Evolutionary conservation across 108 stramenopile species (phyloP), one percentile per base, ranked within the genome.

Genomic region (Cyclotella baltica): DNA sequence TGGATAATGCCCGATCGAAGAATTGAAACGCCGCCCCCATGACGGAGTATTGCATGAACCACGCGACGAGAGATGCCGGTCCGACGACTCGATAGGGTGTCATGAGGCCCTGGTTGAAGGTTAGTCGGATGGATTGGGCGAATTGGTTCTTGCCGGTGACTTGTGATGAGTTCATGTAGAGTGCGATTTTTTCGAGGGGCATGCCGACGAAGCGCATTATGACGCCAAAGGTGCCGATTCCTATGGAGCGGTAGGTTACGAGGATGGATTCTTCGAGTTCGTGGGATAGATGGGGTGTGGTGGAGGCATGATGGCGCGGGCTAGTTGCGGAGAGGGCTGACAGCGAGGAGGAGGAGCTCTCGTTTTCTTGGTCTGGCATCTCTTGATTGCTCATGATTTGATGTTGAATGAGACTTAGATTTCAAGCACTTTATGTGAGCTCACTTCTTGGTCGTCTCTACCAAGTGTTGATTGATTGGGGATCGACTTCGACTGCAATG

Each of bases 101-200:
- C 20, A 90, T 23, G 9, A 40, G 19, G 28, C 89, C 89, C 20
- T 85, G 84, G 34, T 76, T 28, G 40, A 90, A 90, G 34, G 89
- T 88, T 9, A 93, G 64, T 56, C 64, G 67, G 23, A 88, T 28
- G 43, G 84, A 83, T 74, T 93, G 89, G 11, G 34, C 30, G 34
- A 90, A 77, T 62, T 81, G 89, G 56, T 87, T 66, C 33, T 63
- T 30, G 6, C 92, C 92, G 1, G 86, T 70, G 15, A 92, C 92
- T 78, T 89, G 89, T 0, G 81, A 77, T 1, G 88, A 89, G 65
- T 93, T 93, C 88, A 89, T 85, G 65, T 72, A 88, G 57, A 93
- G 84, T n/a, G 92, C 92, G 11, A 90, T 87, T 70, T 90, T 93
- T 73, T 93, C 92, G 62, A 93, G 74, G 5, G 92, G 92, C 92